Evolutionary conservation across 2,329 filamentous ascomycete species (phyloP).

Genomic region (Colletotrichum tropicicola): DNA sequence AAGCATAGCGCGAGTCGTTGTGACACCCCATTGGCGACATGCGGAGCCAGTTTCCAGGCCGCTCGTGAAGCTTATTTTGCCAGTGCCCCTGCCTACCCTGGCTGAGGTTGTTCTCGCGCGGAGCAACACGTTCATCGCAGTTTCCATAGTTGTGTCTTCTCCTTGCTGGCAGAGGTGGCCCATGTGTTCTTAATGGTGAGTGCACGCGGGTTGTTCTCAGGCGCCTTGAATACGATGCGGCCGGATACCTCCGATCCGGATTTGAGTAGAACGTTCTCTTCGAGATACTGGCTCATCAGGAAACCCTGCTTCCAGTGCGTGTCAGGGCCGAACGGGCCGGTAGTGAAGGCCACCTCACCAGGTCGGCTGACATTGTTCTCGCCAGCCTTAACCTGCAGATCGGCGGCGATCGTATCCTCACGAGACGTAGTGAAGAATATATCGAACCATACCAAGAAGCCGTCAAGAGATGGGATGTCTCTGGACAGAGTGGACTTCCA

Average conservation of each 20-base stretch:
- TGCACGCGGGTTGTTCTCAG: conserved; percentile 74
- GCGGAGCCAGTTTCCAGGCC: too few species aligned
- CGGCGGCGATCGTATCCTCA: conserved; percentile 55
- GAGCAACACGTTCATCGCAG: conserved; percentile 45
- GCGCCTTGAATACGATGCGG: conserved; percentile 74
- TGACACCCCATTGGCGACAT: too few species aligned
- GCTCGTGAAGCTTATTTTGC: too few species aligned
- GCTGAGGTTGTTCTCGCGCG: background rate
- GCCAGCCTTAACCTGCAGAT: conserved; percentile 63
- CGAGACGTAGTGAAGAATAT: conserved; percentile 82
- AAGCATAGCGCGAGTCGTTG: too few species aligned
- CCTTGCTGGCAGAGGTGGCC: conserved; percentile 54
- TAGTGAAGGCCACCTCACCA: conserved; percentile 85
- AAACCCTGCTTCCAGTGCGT: conserved; percentile 95
- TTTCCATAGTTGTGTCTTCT: conserved; percentile 59
- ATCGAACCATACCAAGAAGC: conserved; percentile 93
- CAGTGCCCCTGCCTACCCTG: background rate
- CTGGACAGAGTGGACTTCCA: conserved; percentile 71
- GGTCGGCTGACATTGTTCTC: conserved; percentile 66
- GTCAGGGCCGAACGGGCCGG: conserved; percentile 76
- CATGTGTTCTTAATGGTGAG: conserved; percentile 73
- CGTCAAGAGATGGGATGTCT: conserved; percentile 78
- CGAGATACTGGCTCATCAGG: conserved; percentile 71
- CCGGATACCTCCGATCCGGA: conserved; percentile 70
- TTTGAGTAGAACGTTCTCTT: conserved; percentile 55